Base-by-base conservation (phyloP, 2,329 filamentous ascomycete species). In the Aureobasidium uvarum region DNA sequence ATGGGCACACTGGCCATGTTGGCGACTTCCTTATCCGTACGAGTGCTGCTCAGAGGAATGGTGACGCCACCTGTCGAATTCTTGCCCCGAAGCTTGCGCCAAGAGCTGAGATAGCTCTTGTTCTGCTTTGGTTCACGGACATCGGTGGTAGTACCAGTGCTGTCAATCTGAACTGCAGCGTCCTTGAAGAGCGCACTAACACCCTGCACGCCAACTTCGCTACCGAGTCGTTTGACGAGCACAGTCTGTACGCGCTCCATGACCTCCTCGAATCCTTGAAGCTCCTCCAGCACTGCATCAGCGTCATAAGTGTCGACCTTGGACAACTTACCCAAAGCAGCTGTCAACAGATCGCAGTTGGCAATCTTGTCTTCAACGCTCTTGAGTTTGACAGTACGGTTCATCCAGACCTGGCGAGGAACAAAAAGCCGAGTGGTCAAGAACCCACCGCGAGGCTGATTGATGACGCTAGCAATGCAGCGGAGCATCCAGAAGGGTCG, bases 401-500 rank as follows among this genome's bases (percentile, higher is more conserved):
- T 93, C 65, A 88, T 86, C 95, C 95, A 99, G 3, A 95, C 91
- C 73, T 98, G 93, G 60, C 91, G 86, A 6, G 95, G 93, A 5
- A 99, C 85, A 74, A 99, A 99, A 0, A 99, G 84, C 71, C 92
- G 93, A 25, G 88, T 94, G 62, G 93, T 96, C 23, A 99, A 74
- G 74, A 97, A 99, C 18, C 93, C 95, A 43, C 95, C 95, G 28
- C 92, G 87, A 2, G 94, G 92, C 73, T 99, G 94, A 20, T 89
- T 89, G 51, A 99, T 86, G 0, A 93, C 96, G 75, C 97, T 92
- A 74, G 95, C 96, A 31, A 99, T 83, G 68, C 90, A 93, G 64
- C 95, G 88, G 91, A 99, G 96, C 51, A 99, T 82, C 95, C 95
- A 99, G 77, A 97, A 99, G 1, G 95, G 96, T 23, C 95, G 88